A percentile compares a stretch with the other conserved stretches of the same genome.
phyloP scores from a whole-genome alignment of 441 rosid genomes.

The Hura crepitans region DNA sequence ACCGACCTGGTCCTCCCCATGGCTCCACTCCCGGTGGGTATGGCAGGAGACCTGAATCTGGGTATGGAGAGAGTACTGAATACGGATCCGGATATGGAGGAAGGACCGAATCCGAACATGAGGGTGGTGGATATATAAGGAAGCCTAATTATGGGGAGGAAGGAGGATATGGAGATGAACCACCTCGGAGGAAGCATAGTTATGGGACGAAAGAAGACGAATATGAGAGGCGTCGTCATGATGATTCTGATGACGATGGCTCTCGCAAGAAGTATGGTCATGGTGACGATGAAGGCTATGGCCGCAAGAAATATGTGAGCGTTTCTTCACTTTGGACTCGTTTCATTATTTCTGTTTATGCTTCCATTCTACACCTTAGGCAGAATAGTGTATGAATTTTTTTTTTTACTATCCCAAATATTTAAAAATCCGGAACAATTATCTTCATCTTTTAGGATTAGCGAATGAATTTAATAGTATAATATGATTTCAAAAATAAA shows the following conservation, averaged over 20 bases:
- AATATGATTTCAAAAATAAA: too few species aligned
- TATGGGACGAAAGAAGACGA: constrained; percentile 23
- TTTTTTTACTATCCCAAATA: too few species aligned
- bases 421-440: too few species aligned
- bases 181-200: constrained; percentile 24
- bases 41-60: constrained; percentile 26
- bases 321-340: neutral
- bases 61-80: constrained; percentile 24
- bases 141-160: constrained; percentile 37
- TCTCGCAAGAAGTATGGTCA: constrained; percentile 22
- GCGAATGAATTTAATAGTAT: too few species aligned
- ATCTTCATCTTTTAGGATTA: too few species aligned
- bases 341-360: neutral
- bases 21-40: constrained; percentile 25
- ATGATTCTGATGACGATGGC: constrained; percentile 20
- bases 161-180: constrained; percentile 25
- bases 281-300: constrained; percentile 49
- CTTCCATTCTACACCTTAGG: neutral
- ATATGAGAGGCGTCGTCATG: constrained; percentile 24
- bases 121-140: constrained; percentile 27
- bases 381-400: neutral
- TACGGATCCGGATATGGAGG: constrained; percentile 34
- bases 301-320: constrained; percentile 61
- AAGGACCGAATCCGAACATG: constrained; percentile 6
- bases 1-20: constrained; percentile 34